These are phyloP conservation scores for Gossypium davidsonii DNA, from an alignment of 441 rosid genomes.

Conservation along the genomic window DNA sequence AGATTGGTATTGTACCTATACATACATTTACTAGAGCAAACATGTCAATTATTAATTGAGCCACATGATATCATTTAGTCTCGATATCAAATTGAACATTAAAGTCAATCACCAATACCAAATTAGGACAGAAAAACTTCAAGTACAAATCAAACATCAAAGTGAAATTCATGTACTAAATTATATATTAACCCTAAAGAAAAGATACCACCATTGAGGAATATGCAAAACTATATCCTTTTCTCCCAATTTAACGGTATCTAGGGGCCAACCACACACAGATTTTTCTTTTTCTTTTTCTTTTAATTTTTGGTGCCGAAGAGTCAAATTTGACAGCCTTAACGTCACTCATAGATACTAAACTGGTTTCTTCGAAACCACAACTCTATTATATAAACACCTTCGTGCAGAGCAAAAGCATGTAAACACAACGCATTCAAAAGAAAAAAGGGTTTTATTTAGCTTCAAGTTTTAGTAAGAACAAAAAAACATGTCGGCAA, in stretches of 20 bases:
- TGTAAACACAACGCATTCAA: neutral
- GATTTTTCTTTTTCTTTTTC: neutral
- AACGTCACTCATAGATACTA: neutral
- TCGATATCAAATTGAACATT: too few relatives aligned
- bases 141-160: too few relatives aligned
- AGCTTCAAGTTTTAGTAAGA: neutral
- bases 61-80: too few relatives aligned
- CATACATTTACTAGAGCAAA: too few relatives aligned
- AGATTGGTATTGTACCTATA: too few relatives aligned
- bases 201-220: neutral
- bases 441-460: neutral
- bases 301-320: neutral
- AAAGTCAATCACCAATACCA: too few relatives aligned
- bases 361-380: neutral
- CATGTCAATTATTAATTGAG: too few relatives aligned
- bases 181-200: neutral
- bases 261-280: constrained; percentile 8
- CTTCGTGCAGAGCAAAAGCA: neutral
- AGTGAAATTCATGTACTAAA: too few relatives aligned
- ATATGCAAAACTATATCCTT: constrained; percentile 3
- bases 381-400: constrained; percentile 20
- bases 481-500: constrained; percentile 22
- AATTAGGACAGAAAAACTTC: too few relatives aligned
- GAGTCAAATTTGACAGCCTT: neutral
- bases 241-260: neutral